A percentile compares a stretch with the other conserved stretches of the same genome.
Evolutionary conservation across 805 yeast species (phyloP).

Genomic region (Starmerella davenportii): DNA sequence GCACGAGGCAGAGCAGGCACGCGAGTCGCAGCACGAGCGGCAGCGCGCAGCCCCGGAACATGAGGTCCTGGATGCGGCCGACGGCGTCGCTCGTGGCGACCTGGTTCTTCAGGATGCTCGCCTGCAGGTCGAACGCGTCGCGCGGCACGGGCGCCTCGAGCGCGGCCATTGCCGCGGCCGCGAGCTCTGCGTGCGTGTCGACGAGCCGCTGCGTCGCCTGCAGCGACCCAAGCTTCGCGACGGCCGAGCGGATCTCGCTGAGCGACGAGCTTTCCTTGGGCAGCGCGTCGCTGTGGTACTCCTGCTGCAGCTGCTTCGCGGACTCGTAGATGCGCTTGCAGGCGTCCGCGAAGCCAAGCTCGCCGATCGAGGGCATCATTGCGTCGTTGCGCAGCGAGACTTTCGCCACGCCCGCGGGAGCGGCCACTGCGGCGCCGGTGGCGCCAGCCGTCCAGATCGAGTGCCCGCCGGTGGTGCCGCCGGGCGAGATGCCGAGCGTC

Average conservation of each 20-base stretch:
- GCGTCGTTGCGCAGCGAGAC: slow-evolving; percentile 11
- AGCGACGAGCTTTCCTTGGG: slow-evolving; percentile 30
- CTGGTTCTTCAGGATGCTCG: slow-evolving; percentile 44
- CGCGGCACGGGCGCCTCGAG: slow-evolving; percentile 25
- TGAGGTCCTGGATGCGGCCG: slow-evolving; percentile 31
- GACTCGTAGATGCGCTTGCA: slow-evolving; percentile 53
- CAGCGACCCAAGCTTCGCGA: slow-evolving; percentile 46
- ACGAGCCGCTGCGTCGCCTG: slow-evolving; percentile 52
- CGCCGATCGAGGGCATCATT: slow-evolving; percentile 29
- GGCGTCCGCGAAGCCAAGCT: slow-evolving; percentile 59
- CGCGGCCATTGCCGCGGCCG: slow-evolving; percentile 40
- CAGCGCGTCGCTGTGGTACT: slow-evolving; percentile 35
- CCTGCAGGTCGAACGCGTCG: slow-evolving; percentile 25
- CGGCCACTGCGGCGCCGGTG: background rate
- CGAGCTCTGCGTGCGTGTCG: slow-evolving; percentile 54
- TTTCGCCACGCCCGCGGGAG: slow-evolving; percentile 1
- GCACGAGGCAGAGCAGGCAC: slow-evolving; percentile 40
- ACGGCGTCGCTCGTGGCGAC: slow-evolving; percentile 26
- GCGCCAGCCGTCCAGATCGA: background rate
- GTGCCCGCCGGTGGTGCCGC: slow-evolving; percentile 18
- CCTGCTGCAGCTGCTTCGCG: slow-evolving; percentile 53
- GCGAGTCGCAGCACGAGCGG: slow-evolving; percentile 35
- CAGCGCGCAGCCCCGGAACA: slow-evolving; percentile 29
- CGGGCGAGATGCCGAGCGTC: slow-evolving; percentile 30
- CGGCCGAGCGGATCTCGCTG: slow-evolving; percentile 52